Base-by-base conservation (phyloP, 257 asterid genomes). In the Vinca minor region DNA sequence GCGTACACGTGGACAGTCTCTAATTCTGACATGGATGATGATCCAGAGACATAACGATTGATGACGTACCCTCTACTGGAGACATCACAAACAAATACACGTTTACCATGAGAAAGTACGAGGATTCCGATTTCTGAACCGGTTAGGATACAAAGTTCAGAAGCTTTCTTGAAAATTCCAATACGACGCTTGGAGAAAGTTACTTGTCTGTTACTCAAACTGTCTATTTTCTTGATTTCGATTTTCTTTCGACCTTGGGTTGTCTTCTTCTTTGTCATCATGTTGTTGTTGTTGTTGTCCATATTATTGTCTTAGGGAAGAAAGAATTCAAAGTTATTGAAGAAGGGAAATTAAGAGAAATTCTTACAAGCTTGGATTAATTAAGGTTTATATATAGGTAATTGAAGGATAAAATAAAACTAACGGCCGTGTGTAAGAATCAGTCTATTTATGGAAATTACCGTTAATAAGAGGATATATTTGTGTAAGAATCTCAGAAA, bases 101-200 rank as follows among this genome's bases (percentile, higher is more conserved):
- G 84, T 29, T 76, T 39, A 3, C 85, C 85, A 0, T 87, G 88
- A 0, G 95, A 86, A 52, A 84, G 84, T 23, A 86, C 85, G 1
- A 89, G 69, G 12, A 84, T 61, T 47, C 79, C 80, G 0, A 78
- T 77, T 17, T 86, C 82, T 0, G 71, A 83, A 0, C 81, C 91
- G n/a, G 86, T 86, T 0, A 89, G 63, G 0, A 85, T 78, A 73
- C 93, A 89, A 3, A 89, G 85, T 64, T 86, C 96, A n/a, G 93
- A 86, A 0, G 94, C 94, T 48, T 89, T 84, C 32, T 88, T 88
- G 82, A 88, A 88, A 0, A 88, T 77, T 29, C 95, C 93, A 1
- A 79, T 73, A 0, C 90, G 85, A 0, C 95, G 84, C 21, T 88
- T 86, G 0, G 95, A 88, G 68, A 84, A 88, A 1, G 96, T 87